Evolutionary conservation across 257 asterid species (phyloP).

Genomic region (Mentha longifolia): DNA sequence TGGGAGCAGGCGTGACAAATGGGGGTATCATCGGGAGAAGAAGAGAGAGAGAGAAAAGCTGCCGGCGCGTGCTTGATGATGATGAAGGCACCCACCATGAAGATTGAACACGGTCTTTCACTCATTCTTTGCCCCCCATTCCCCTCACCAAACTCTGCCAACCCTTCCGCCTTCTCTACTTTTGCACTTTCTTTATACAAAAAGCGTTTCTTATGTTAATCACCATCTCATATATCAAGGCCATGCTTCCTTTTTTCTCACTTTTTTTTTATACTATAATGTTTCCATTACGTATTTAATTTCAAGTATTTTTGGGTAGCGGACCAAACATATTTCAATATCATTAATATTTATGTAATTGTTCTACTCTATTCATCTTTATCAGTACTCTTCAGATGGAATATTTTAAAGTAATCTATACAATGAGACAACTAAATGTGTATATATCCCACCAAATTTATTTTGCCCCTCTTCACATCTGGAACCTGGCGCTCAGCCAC

Average conservation of each 20-base stretch:
- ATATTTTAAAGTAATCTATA: too few relatives aligned
- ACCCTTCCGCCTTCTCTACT: not conserved
- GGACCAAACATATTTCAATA: too few relatives aligned
- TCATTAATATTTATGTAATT: too few relatives aligned
- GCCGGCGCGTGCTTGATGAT: conserved; percentile 90
- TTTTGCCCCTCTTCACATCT: too few relatives aligned
- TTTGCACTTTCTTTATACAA: conserved; percentile 23
- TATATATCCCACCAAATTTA: too few relatives aligned
- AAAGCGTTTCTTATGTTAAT: conserved; percentile 24
- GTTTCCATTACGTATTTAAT: too few relatives aligned
- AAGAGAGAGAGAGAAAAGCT: conserved; percentile 57
- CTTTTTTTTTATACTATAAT: conserved; percentile 2
- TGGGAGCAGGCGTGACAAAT: conserved; percentile 76
- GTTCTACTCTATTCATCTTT: too few relatives aligned
- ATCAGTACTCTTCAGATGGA: too few relatives aligned
- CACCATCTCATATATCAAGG: conserved; percentile 31
- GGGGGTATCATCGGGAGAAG: conserved; percentile 24
- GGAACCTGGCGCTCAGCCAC: too few relatives aligned
- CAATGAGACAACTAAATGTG: too few relatives aligned
- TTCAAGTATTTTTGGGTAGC: too few relatives aligned
- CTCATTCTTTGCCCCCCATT: conserved; percentile 66
- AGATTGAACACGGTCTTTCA: conserved; percentile 24
- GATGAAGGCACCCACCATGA: conserved; percentile 50
- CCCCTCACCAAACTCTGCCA: conserved; percentile 64
- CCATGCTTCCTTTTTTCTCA: conserved; percentile 31